phyloP scores from a whole-genome alignment of 805 yeast genomes.

The Saccharomyces kudriavzevii region DNA sequence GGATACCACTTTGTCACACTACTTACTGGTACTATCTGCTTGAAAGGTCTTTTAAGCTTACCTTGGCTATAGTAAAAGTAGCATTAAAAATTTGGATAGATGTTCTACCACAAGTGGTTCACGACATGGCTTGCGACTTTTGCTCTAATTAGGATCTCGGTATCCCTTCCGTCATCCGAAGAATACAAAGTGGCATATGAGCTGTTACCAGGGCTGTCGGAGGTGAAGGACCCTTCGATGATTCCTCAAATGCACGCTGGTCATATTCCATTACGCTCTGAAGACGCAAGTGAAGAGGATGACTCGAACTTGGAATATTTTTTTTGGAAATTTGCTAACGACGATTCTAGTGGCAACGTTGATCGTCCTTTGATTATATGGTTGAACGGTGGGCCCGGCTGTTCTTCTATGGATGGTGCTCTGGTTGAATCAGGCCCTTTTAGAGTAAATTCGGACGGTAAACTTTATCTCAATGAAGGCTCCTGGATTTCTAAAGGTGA shows the following conservation, averaged over 20 bases:
- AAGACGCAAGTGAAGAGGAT: slow-evolving; percentile 31
- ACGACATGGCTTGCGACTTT: neutral
- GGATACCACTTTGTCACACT: neutral
- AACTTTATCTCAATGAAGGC: slow-evolving; percentile 53
- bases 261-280: slow-evolving; percentile 41
- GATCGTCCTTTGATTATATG: slow-evolving; percentile 57
- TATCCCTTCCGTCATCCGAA: slow-evolving; percentile 5
- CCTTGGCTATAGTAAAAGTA: neutral
- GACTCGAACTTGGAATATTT: slow-evolving; percentile 48
- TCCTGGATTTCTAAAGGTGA: slow-evolving; percentile 80
- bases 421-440: slow-evolving; percentile 88
- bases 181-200: slow-evolving; percentile 23
- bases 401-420: slow-evolving; percentile 97
- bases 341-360: slow-evolving; percentile 17
- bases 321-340: slow-evolving; percentile 59
- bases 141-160: neutral
- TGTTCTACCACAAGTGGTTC: neutral
- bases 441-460: slow-evolving; percentile 42
- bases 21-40: neutral
- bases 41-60: neutral
- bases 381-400: slow-evolving; percentile 98
- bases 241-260: slow-evolving; percentile 52
- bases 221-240: slow-evolving; percentile 10
- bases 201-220: slow-evolving; percentile 23
- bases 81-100: neutral